Base-by-base conservation (phyloP, 2,329 filamentous ascomycete species). In the Blastomyces gilchristii region DNA sequence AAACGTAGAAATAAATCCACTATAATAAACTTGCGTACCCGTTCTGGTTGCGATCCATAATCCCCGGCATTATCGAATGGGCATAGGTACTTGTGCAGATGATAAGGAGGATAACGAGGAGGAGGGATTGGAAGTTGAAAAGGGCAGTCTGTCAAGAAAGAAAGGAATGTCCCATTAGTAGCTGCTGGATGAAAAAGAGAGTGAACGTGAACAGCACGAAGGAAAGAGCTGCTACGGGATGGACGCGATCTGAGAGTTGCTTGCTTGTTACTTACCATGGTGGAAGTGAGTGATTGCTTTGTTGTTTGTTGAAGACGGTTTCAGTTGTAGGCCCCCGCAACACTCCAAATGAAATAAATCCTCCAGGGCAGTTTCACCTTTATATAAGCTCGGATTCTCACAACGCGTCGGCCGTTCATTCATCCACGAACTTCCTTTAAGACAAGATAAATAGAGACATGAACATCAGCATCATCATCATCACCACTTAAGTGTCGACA, bases 111-210 rank as follows among this genome's bases (percentile, higher is more conserved):
- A 99, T 86, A 69, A 97, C 93, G 71, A 97, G 85, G 70, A 99
- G 85, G 69, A 97, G 88, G 64, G 91, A 96, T 78, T 97, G 91
- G 81, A 99, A 97, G 80, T 97, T 97, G 87, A 99, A 97, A 72
- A 99, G 88, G 62, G 94, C 94, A 64, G 94, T 89, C 94, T 97
- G 72, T 60, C 47, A 52, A 28, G 58, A 50, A 58, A 25, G 6
- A 25, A 7, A 6, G 8, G 22, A 18, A 18, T 14, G 37, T 41
- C 22, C 22, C 12, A 39, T 39, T 49, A 28, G 49, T 37, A 59
- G 59, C 25, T 37, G 2, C 16, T 37, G 2, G 3, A 31, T 49
- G 45, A 37, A n/a, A 3, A 45, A n/a, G 28, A 39, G 18, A 4
- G 14, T 39, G 58, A 31, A 31, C n/a, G n/a, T 22, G n/a, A 60